Evolutionary conservation across 164 flowering plant species (phyloP).

Genomic region (Cinnamomum micranthum): DNA sequence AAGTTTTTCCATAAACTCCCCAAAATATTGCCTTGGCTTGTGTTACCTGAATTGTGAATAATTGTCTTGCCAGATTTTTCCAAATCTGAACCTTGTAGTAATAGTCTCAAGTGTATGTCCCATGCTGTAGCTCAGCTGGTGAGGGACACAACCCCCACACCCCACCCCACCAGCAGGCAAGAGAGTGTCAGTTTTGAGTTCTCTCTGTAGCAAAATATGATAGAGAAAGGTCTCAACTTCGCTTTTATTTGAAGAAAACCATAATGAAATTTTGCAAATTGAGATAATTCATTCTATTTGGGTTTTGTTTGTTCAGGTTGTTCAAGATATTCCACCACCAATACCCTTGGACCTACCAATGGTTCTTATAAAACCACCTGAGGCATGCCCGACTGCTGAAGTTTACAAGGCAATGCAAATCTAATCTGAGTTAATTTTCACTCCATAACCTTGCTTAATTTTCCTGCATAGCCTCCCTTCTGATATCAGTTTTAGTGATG

Average conservation of each 20-base stretch:
- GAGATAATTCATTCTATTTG: slow-evolving; percentile 7
- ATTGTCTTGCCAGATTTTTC: background rate
- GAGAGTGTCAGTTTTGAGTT: too few species aligned
- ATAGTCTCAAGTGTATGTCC: background rate
- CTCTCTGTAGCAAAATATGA: too few species aligned
- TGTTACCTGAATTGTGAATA: background rate
- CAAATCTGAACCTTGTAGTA: background rate
- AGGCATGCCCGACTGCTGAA: slow-evolving; percentile 91
- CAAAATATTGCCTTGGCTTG: background rate
- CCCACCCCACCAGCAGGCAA: too few species aligned
- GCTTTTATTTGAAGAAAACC: background rate
- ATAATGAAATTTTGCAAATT: background rate
- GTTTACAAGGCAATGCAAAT: slow-evolving; percentile 73
- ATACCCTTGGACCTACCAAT: slow-evolving; percentile 70
- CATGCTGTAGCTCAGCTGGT: too few species aligned
- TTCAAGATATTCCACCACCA: slow-evolving; percentile 69
- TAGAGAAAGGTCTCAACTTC: too few species aligned
- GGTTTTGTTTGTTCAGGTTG: slow-evolving; percentile 41
- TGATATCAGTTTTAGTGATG: slow-evolving; percentile 12
- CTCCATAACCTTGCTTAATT: background rate
- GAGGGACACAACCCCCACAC: too few species aligned
- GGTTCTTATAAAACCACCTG: slow-evolving; percentile 89
- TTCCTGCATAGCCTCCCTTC: slow-evolving; percentile 1
- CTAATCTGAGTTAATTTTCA: background rate
- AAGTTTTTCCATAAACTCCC: background rate